Evolutionary conservation across 2,329 filamentous ascomycete species (phyloP), one percentile per base, ranked within the genome.

Genomic region (Cercospora citrullina): DNA sequence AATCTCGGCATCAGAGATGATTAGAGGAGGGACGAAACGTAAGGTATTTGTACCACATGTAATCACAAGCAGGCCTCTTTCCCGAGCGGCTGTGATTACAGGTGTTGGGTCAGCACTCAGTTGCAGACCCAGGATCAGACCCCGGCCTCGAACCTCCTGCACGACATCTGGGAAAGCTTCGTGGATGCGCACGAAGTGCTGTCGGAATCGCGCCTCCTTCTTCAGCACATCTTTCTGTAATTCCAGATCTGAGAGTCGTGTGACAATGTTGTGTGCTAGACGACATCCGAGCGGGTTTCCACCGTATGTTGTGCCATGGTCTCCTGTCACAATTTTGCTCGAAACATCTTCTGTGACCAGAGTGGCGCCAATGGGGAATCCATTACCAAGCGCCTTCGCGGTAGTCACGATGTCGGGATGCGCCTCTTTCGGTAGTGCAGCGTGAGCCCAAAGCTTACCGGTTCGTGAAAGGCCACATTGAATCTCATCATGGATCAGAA

Each of bases 401-500:
- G 92, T 94, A 14, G 94, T 97, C 71, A 99, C 82, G 72, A 99
- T 90, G 76, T 99, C 95, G 6, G 95, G 95, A 78, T 99, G 95
- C 1, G 93, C 93, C 72, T 91, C 89, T 73, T 85, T 83, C 39
- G 92, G 90, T 26, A 95, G 85, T 67, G 85, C 84, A 10, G 85
- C 85, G 77, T 99, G 94, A 0, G 95, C 95, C 95, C 95, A 99
- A 75, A 99, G 86, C 12, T 85, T 86, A 39, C 95, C 95, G 1
- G 95, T 98, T 63, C 95, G 90, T 28, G 90, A 89, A 36, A 99
- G 84, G 63, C 95, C 95, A 79, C 93, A 97, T 81, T 99, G 95
- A 71, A 99, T 99, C 84, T 99, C 95, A 76, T 99, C 95, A 79
- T 95, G 94, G 77, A 97, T 91, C 66, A 99, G 83, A 3, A 98